A percentile compares a stretch with the other conserved stretches of the same genome.
Evolutionary conservation across 1,139 yeast species (phyloP).

Genomic region (Hansenula lynferdii): DNA sequence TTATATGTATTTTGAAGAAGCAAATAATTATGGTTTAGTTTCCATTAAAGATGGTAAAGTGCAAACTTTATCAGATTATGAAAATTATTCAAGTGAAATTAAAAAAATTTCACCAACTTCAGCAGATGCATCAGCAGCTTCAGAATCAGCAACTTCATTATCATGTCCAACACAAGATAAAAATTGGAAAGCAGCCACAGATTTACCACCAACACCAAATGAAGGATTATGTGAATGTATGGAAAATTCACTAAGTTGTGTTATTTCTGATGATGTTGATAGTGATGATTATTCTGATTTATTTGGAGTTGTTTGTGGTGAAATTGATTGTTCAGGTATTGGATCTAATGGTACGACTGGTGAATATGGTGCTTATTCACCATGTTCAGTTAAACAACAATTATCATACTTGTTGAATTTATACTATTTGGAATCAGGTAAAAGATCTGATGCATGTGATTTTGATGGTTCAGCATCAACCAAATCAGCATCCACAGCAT

Average conservation of each 20-base stretch:
- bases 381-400: conserved; percentile 59
- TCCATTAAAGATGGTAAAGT: conserved; percentile 48
- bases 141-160: conserved; percentile 39
- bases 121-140: conserved; percentile 49
- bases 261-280: conserved; percentile 44
- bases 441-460: conserved; percentile 46
- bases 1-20: conserved; percentile 77
- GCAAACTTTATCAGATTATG: conserved; percentile 55
- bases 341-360: conserved; percentile 56
- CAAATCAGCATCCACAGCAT: conserved; percentile 45
- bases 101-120: conserved; percentile 56
- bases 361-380: conserved; percentile 60
- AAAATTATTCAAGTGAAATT: conserved; percentile 46
- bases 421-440: conserved; percentile 49
- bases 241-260: conserved; percentile 46
- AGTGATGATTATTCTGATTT: conserved; percentile 49
- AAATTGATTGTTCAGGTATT: conserved; percentile 50
- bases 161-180: conserved; percentile 50
- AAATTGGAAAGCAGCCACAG: conserved; percentile 57
- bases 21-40: conserved; percentile 68
- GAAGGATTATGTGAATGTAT: conserved; percentile 58
- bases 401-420: conserved; percentile 58
- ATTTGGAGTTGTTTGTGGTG: conserved; percentile 51
- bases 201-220: conserved; percentile 75
- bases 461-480: conserved; percentile 62